phyloP scores from a whole-genome alignment of 2,329 filamentous ascomycete species.

The Ascochyta viciae-villosae region DNA sequence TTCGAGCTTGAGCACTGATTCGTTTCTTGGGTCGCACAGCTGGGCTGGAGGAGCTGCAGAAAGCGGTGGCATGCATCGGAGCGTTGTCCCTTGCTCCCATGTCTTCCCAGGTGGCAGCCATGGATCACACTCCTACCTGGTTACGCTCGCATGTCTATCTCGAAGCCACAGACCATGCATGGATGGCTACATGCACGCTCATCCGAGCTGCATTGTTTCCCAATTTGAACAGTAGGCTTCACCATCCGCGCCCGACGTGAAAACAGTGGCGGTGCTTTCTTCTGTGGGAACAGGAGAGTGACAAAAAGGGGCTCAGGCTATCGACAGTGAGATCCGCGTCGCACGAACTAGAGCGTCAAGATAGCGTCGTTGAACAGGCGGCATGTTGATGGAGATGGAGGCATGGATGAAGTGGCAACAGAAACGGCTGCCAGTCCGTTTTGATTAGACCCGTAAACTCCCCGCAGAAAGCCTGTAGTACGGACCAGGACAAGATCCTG shows the following conservation, averaged over 20 bases:
- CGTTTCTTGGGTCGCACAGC: constrained; percentile 36
- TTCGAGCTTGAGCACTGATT: constrained; percentile 31
- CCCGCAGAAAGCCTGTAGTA: constrained; percentile 28
- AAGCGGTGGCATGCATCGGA: constrained; percentile 43
- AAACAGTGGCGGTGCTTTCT: background rate
- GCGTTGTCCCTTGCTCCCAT: constrained; percentile 39
- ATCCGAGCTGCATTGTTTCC: constrained; percentile 8
- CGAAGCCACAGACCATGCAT: constrained; percentile 24
- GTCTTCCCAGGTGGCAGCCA: constrained; percentile 28
- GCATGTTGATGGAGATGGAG: constrained; percentile 22
- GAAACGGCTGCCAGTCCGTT: constrained; percentile 35
- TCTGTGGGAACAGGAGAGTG: background rate
- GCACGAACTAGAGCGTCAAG: constrained; percentile 18
- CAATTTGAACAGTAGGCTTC: constrained; percentile 3
- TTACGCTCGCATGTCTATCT: constrained; percentile 16
- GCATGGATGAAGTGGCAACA: constrained; percentile 25
- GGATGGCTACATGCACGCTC: constrained; percentile 8
- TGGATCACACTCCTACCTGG: constrained; percentile 29
- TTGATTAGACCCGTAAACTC: constrained; percentile 23
- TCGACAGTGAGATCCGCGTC: constrained; percentile 14
- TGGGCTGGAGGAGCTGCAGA: constrained; percentile 31
- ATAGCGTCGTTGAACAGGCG: constrained; percentile 23
- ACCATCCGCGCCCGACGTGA: background rate
- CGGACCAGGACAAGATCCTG: constrained; percentile 25
- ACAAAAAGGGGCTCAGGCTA: constrained; percentile 3